Percentiles rank a stretch among this genome's conserved stretches.
Conservation (phyloP, 139 green algal genomes). For the Protoeuglena noctilucae region DNA sequence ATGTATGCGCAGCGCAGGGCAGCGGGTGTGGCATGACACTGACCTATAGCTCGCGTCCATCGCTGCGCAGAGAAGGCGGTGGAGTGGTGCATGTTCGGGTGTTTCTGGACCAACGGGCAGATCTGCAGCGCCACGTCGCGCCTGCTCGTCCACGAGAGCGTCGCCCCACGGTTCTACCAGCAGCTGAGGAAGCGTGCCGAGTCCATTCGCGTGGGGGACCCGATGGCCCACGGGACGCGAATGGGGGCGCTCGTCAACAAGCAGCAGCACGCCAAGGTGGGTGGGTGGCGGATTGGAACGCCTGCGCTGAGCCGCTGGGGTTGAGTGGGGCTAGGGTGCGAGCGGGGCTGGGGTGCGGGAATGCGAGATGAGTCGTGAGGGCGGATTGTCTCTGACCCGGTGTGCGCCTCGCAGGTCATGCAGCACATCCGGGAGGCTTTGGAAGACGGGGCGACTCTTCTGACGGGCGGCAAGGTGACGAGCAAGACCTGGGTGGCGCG, state of each 20-base stretch:
- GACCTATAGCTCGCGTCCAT: too few relatives aligned
- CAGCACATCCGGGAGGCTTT: background rate
- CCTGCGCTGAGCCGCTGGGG: background rate
- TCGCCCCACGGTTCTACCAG: constrained; percentile 40
- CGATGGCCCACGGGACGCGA: constrained; percentile 36
- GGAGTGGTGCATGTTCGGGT: constrained; percentile 80
- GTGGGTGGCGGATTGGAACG: too few relatives aligned
- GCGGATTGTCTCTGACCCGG: too few relatives aligned
- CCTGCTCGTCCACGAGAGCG: constrained; percentile 54
- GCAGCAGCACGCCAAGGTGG: constrained; percentile 43
- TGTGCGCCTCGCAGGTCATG: background rate
- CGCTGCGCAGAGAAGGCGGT: constrained; percentile 55
- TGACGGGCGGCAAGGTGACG: constrained; percentile 62
- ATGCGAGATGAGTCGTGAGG: too few relatives aligned
- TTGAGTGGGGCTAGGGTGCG: background rate
- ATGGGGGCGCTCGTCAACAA: constrained; percentile 49
- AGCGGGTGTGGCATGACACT: too few relatives aligned
- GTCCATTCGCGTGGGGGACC: constrained; percentile 48
- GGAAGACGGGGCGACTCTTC: constrained; percentile 45
- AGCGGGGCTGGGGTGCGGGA: too few relatives aligned
- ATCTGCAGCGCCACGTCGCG: constrained; percentile 73
- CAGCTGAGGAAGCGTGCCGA: constrained; percentile 45
- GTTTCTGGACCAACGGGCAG: constrained; percentile 70
- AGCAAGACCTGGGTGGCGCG: too few relatives aligned
- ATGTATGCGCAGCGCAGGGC: too few relatives aligned